A percentile compares a stretch with the other conserved stretches of the same genome.
phyloP scores from a whole-genome alignment of 345 rosid species.

The Corymbia maculata region DNA sequence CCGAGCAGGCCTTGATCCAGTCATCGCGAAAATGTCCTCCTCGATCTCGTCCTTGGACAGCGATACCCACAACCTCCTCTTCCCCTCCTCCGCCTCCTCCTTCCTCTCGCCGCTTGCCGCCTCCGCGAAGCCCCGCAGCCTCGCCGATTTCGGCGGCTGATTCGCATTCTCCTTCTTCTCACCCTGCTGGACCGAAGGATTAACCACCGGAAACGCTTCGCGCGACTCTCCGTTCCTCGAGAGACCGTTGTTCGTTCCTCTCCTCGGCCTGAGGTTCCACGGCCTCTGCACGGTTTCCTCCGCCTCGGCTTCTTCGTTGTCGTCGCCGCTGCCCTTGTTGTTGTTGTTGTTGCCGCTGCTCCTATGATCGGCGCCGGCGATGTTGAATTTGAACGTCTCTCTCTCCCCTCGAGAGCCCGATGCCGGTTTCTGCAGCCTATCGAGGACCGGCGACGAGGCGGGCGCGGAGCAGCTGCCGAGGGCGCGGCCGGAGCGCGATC shows the following conservation, averaged over 20 bases:
- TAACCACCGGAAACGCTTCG: conserved; percentile 2
- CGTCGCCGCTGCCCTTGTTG: conserved; percentile 30
- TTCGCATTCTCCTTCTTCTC: conserved; percentile 32
- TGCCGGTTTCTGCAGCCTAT: conserved; percentile 2
- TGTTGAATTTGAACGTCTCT: background rate
- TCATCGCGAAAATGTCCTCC: conserved; percentile 81
- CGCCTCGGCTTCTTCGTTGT: conserved; percentile 8
- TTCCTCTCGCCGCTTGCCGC: conserved; percentile 27
- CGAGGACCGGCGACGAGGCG: conserved; percentile 2
- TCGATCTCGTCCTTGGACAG: conserved; percentile 82
- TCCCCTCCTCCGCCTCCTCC: conserved; percentile 45
- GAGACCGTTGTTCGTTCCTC: background rate
- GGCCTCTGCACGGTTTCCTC: conserved; percentile 33
- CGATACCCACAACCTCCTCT: conserved; percentile 61
- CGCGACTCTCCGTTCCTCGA: conserved; percentile 1
- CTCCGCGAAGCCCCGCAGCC: conserved; percentile 49
- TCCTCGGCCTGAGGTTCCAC: conserved; percentile 87
- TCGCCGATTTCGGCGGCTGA: conserved; percentile 52
- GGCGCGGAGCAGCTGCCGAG: conserved; percentile 38
- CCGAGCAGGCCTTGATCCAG: conserved; percentile 73
- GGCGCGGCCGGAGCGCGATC: conserved; percentile 59
- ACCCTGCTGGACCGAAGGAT: background rate
- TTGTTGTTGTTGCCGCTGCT: conserved; percentile 8
- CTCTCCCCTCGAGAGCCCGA: conserved; percentile 1
- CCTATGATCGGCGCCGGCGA: conserved; percentile 9